phyloP scores from a whole-genome alignment of 345 rosid species.

The Hibiscus mutabilis region DNA sequence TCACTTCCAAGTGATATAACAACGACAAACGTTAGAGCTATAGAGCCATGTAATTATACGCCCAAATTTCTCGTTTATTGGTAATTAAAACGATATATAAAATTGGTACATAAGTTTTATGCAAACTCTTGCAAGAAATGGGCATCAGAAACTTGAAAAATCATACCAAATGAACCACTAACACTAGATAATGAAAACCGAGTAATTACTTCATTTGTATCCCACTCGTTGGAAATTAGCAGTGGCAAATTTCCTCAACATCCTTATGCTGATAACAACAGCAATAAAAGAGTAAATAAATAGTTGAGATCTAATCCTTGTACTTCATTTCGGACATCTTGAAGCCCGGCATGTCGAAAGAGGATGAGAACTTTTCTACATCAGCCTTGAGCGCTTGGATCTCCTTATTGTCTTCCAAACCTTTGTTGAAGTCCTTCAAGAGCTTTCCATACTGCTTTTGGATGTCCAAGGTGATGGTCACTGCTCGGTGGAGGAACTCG shows the following conservation, averaged over 20 bases:
- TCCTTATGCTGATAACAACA: slow-evolving; percentile 11
- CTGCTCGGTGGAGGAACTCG: slow-evolving; percentile 89
- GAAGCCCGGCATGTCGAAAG: slow-evolving; percentile 91
- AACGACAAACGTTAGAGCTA: too few relatives aligned
- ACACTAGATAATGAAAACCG: not conserved
- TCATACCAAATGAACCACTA: not conserved
- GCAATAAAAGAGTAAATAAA: not conserved
- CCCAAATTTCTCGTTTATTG: not conserved
- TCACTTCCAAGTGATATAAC: too few relatives aligned
- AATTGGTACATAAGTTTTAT: not conserved
- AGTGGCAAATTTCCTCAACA: not conserved
- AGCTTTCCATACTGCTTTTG: slow-evolving; percentile 87
- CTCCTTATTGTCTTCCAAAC: slow-evolving; percentile 78
- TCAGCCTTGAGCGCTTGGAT: slow-evolving; percentile 75
- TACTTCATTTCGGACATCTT: slow-evolving; percentile 68
- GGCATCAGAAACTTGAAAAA: not conserved
- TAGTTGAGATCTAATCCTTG: slow-evolving; percentile 36
- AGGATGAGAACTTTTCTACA: slow-evolving; percentile 65
- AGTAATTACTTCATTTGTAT: not conserved
- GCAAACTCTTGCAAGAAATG: not conserved
- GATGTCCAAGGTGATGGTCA: slow-evolving; percentile 65
- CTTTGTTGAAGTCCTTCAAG: slow-evolving; percentile 88
- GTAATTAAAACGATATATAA: not conserved
- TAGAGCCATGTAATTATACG: not conserved
- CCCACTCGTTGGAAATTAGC: not conserved